Evolutionary conservation across 1,284 basidiomycete genomes (phyloP), one percentile per base, ranked within the genome.

Genomic region (Sphaerobolus stellatus): DNA sequence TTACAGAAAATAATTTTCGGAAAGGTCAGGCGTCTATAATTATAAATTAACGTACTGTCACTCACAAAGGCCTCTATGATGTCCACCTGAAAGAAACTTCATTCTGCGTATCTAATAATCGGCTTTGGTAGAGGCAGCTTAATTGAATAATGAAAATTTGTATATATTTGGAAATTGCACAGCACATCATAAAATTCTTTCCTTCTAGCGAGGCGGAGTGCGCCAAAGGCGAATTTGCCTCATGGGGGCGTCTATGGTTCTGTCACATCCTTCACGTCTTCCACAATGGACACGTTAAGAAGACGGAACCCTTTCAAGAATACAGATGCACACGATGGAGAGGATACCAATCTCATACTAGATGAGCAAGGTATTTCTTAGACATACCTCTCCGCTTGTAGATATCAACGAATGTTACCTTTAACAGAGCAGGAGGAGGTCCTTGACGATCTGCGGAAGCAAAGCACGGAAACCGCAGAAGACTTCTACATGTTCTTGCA

Each of bases 331-430:
- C 14, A 48, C 4, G 46, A 48, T 18, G n/a, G 33, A 14, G 20
- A 22, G n/a, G 53, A 54, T 5, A 45, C 41, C n/a, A 29, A 20
- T 36, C 20, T 8, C 4, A 38, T 54, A 11, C 29, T 54, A 22
- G 53, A 54, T 31, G 53, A 54, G 20, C 53, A 54, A 54, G 53
- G 53, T 54, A 18, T 40, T 28, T 13, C 22, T 31, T n/a, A 9
- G 11, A 38, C 18, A 18, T 36, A 31, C 13, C 22, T 16, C 29
- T 20, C 28, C 24, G 16, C 13, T 2, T n/a, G 14, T 36, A 13
- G 22, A 31, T n/a, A 24, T 43, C 13, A 14, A n/a, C n/a, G 25
- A 22, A 34, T 50, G n/a, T 34, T 8, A 5, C 16, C 29, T 25
- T 18, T 36, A 5, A 16, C 24, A 54, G 53, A 54, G 30, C 53